Base-by-base conservation (phyloP, 305 asterid genomes). In the Petunia hybrid region DNA sequence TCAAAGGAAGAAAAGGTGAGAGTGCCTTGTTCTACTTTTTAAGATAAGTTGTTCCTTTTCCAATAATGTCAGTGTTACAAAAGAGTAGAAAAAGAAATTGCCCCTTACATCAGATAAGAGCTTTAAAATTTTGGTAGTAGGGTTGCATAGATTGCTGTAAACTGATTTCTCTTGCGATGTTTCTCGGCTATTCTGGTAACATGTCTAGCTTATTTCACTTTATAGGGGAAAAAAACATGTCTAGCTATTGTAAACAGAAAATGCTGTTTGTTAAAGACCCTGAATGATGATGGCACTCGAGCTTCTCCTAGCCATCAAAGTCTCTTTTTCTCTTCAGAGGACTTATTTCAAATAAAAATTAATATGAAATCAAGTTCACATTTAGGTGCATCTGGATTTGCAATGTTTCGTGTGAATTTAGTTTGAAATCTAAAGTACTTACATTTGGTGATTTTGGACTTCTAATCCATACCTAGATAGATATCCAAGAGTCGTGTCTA, bases 1-100 rank as follows among this genome's bases (percentile, higher is more conserved):
- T 74, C 82, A 57, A 87, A 85, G 82, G 85, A 87, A 80, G 86
- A 85, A 40, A 88, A 78, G 92, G 97, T 95, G 83, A 84, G 88
- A 38, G 7, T 71, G 8, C 31, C 41, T 70, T 42, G 43, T 1
- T 31, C 62, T n/a, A 57, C n/a, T 6, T 57, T 14, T 57, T 22
- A 22, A 57, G 31, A 57, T 14, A 73, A 73, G 31, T 46, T 31
- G 43, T n/a, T n/a, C 16, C 57, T 73, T 73, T 31, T 62, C 45
- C 45, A 45, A 39, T 67, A 12, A 41, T 67, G 51, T 67, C 48
- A 42, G 6, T 39, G 45, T 67, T 67, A 45, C 51, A 41, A 67
- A n/a, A 22, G 31, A 22, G 31, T 22, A 22, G 31, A 22, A 22
- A 56, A 10, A 57, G n/a, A n/a, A 2, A 57, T 57, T 57, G 35